phyloP scores from a whole-genome alignment of 1,284 basidiomycete genomes.

The Binderoboletus segoi region DNA sequence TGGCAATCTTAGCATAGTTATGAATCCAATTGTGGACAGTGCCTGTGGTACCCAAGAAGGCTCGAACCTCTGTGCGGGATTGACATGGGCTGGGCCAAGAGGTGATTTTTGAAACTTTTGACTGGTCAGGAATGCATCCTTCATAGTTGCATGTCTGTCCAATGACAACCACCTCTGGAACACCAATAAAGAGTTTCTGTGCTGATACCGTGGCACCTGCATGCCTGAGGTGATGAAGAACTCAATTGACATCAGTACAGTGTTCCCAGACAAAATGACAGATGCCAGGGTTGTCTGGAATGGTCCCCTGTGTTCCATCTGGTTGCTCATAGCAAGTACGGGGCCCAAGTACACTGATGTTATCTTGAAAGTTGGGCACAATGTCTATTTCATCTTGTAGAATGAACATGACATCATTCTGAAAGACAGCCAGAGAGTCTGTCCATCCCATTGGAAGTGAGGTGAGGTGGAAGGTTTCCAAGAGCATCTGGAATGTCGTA shows the following conservation, averaged over 20 bases:
- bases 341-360: slow-evolving; percentile 3
- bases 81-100: slow-evolving; percentile 3
- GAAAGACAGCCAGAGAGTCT: slow-evolving; percentile 18
- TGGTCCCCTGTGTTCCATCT: slow-evolving; percentile 28
- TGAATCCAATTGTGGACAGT: slow-evolving; percentile 30
- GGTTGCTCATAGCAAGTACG: slow-evolving; percentile 14
- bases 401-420: slow-evolving; percentile 36
- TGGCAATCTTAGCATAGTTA: slow-evolving; percentile 9
- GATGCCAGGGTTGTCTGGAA: slow-evolving; percentile 33
- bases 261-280: slow-evolving; percentile 31
- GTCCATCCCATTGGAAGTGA: slow-evolving; percentile 44
- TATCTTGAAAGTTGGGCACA: slow-evolving; percentile 17
- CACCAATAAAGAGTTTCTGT: slow-evolving; percentile 16
- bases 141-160: slow-evolving; percentile 18
- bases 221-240: slow-evolving; percentile 23
- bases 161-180: slow-evolving; percentile 11
- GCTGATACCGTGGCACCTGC: slow-evolving; percentile 21
- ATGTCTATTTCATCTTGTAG: slow-evolving; percentile 37
- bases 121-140: slow-evolving; percentile 2
- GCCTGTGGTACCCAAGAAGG: slow-evolving; percentile 33
- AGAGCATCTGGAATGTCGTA: slow-evolving; percentile 33
- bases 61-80: slow-evolving; percentile 21
- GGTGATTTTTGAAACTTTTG: slow-evolving; percentile 1
- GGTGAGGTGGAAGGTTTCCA: slow-evolving; percentile 20
- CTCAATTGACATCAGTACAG: slow-evolving; percentile 12